phyloP scores from a whole-genome alignment of 192 early-diverging fungal genomes.

The Geranomyces variabilis region DNA sequence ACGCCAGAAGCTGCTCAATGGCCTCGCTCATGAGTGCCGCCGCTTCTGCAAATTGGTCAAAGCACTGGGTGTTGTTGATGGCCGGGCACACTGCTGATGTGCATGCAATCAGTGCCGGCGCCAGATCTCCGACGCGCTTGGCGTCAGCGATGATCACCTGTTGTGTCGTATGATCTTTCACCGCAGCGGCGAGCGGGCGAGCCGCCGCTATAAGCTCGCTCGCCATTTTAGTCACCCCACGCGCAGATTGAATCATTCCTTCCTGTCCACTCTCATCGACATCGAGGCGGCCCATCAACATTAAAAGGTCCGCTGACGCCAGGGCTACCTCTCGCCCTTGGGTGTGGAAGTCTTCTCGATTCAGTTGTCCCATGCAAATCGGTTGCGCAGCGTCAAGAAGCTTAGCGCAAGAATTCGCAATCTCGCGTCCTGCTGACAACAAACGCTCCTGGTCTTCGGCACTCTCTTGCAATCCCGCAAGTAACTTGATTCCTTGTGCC shows the following conservation, averaged over 20 bases:
- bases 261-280: constrained; percentile 48
- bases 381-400: constrained; percentile 47
- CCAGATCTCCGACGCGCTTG: constrained; percentile 37
- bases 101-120: constrained; percentile 44
- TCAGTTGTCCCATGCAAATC: constrained; percentile 43
- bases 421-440: constrained; percentile 36
- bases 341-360: constrained; percentile 43
- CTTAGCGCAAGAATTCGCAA: constrained; percentile 38
- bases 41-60: constrained; percentile 55
- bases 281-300: constrained; percentile 51
- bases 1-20: constrained; percentile 28
- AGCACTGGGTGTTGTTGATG: constrained; percentile 42
- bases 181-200: constrained; percentile 34
- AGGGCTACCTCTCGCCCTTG: constrained; percentile 38
- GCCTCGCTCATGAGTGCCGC: constrained; percentile 48
- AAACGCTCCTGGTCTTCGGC: constrained; percentile 46
- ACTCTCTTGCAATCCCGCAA: constrained; percentile 44
- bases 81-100: constrained; percentile 44
- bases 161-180: constrained; percentile 40
- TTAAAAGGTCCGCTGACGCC: constrained; percentile 40
- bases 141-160: constrained; percentile 42
- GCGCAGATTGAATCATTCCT: constrained; percentile 51
- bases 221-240: constrained; percentile 41
- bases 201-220: constrained; percentile 43
- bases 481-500: constrained; percentile 57